Evolutionary conservation across 345 rosid species (phyloP).

Genomic region (Gossypium raimondii): DNA sequence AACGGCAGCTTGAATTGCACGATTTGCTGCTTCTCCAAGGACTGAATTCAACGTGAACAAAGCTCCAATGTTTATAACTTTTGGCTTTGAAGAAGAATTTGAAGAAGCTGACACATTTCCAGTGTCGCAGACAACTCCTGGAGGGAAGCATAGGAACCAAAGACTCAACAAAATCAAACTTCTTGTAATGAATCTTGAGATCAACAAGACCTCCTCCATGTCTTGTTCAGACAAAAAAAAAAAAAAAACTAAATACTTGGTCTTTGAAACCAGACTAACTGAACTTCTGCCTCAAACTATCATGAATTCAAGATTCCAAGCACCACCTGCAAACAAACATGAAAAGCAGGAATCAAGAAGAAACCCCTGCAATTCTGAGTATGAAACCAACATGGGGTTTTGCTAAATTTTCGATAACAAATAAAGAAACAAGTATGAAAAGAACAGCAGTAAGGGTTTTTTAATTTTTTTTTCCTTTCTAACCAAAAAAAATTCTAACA

Average conservation of each 20-base stretch:
- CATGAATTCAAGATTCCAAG: conserved; percentile 5
- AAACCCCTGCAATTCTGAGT: conserved; percentile 3
- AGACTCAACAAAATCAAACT: conserved; percentile 31
- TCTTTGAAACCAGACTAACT: background rate
- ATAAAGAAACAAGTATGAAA: conserved; percentile 2
- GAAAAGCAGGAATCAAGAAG: conserved; percentile 18
- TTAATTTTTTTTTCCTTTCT: background rate
- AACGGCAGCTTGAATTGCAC: conserved; percentile 59
- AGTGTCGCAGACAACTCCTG: conserved; percentile 31
- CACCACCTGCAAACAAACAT: conserved; percentile 20
- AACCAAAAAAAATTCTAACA: background rate
- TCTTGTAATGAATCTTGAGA: conserved; percentile 22
- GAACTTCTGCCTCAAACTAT: background rate
- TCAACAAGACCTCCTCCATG: conserved; percentile 35
- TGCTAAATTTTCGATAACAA: background rate
- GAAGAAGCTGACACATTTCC: conserved; percentile 33
- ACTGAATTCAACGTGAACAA: conserved; percentile 64
- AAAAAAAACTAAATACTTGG: background rate
- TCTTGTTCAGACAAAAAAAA: background rate
- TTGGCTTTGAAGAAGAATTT: conserved; percentile 36
- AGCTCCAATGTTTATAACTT: conserved; percentile 57
- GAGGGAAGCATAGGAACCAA: conserved; percentile 29
- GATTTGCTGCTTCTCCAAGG: conserved; percentile 67
- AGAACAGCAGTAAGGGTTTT: background rate
- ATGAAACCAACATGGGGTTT: conserved; percentile 4